Conservation (phyloP, 192 early-diverging fungal genomes). For the Lobosporangium transversale region DNA sequence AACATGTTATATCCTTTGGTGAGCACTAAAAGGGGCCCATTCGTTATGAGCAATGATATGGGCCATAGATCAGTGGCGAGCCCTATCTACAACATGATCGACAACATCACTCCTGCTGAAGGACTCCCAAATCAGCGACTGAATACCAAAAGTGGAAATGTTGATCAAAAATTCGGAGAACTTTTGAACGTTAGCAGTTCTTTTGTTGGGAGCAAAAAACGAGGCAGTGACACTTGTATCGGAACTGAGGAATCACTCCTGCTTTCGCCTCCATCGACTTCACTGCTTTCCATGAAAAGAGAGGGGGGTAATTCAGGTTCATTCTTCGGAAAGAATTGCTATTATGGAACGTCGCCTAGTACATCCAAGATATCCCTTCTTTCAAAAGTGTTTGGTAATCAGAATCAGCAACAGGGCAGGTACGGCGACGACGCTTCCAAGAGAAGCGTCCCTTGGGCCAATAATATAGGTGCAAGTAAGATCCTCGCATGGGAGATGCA, state of each 20-base stretch:
- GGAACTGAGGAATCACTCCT: too few species aligned
- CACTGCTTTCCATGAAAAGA: neutral
- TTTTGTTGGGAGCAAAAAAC: constrained; percentile 23
- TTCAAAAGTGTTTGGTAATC: constrained; percentile 8
- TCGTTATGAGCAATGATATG: too few species aligned
- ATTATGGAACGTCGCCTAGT: neutral
- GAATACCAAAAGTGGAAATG: neutral
- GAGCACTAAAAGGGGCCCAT: too few species aligned
- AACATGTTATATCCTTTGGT: too few species aligned
- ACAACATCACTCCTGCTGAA: neutral
- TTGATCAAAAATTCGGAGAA: constrained; percentile 17
- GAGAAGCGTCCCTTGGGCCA: neutral
- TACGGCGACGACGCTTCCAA: neutral
- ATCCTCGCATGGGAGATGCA: constrained; percentile 25
- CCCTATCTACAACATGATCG: too few species aligned
- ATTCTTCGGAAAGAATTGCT: constrained; percentile 7
- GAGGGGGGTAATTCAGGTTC: constrained; percentile 1
- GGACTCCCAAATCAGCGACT: neutral
- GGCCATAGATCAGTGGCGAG: too few species aligned
- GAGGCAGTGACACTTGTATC: constrained; percentile 29
- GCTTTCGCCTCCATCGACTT: neutral
- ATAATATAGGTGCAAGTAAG: constrained; percentile 1
- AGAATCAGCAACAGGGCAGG: constrained; percentile 1
- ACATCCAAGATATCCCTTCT: constrained; percentile 14
- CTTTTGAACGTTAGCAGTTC: constrained; percentile 11